Percentiles rank a stretch among this genome's conserved stretches.
Evolutionary conservation across 306 rosid species (phyloP).

Genomic region (Vigna radiata): DNA sequence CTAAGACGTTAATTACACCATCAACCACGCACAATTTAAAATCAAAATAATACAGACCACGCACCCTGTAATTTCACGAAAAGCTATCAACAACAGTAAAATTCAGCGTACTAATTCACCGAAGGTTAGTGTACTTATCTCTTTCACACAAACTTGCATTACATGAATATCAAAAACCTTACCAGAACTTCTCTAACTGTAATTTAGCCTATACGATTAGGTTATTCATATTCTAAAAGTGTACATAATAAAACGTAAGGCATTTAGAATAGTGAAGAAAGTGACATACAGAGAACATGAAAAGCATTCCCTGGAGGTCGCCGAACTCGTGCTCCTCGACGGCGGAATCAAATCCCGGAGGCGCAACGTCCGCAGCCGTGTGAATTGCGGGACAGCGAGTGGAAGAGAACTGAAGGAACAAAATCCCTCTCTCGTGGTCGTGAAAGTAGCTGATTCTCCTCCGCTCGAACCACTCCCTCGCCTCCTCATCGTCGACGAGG

Average conservation of each 20-base stretch:
- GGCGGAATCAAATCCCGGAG: conserved; percentile 61
- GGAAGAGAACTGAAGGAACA: conserved; percentile 67
- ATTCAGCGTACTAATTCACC: not conserved
- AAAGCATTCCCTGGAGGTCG: conserved; percentile 85
- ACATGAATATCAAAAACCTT: not conserved
- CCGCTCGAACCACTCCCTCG: conserved; percentile 67
- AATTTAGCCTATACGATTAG: conserved; percentile 1
- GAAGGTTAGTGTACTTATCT: not conserved
- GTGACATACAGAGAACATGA: conserved; percentile 89
- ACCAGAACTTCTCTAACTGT: not conserved
- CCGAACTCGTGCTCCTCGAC: conserved; percentile 71
- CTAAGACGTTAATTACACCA: conserved; percentile 47
- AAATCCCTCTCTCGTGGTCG: conserved; percentile 69
- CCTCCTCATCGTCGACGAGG: conserved; percentile 59
- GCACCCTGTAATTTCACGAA: not conserved
- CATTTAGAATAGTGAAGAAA: not conserved
- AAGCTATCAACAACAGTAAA: conserved; percentile 16
- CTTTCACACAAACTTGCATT: not conserved
- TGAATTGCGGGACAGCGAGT: conserved; percentile 42
- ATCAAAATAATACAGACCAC: conserved; percentile 1
- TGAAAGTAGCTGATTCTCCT: conserved; percentile 74
- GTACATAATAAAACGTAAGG: not conserved
- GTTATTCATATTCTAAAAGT: not conserved
- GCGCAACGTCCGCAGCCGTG: conserved; percentile 37
- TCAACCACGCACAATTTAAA: conserved; percentile 12